Evolutionary conservation across 108 stramenopile genomes (phyloP), one percentile per base, ranked within the genome.

Genomic region (Stephanodiscus triporus): DNA sequence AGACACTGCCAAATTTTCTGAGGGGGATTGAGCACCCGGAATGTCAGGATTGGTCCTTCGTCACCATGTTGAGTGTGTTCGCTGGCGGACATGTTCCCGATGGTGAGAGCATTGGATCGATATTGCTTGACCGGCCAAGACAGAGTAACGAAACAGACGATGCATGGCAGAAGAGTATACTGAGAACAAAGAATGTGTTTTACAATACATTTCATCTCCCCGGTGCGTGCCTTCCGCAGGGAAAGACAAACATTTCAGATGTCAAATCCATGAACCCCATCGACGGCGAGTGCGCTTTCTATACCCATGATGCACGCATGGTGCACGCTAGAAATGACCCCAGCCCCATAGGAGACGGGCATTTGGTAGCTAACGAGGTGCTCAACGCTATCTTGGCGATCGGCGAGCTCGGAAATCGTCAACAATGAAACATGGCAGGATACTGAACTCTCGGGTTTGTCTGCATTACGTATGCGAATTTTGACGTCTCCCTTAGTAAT

Each of bases 161-260:
- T 6, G 53, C 26, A 54, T 54, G 53, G 53, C 53, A 16, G 53
- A 54, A 54, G 24, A 54, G 53, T 23, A 54, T 54, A 9, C 4
- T 14, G 11, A 9, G 53, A 54, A 54, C 53, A 22, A 14, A 54
- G 23, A 54, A 54, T 16, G 9, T 9, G 9, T 54, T 54, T 13
- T 23, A 27, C 20, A 54, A 54, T 54, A 16, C 53, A 22, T 13
- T 13, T 54, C 53, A 54, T 54, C 9, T 54, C 26, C 53, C 11
- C 16, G 53, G 53, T 0, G 23, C 53, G 0, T 54, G 53, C 53
- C 53, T 54, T 11, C 53, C 53, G 11, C 23, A 24, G 16, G 53
- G 53, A 26, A 54, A 24, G 23, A 13, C 11, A 26, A 54, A 54
- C 11, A 54, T 54, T 27, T 54, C 53, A 54, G 53, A 26, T 26